phyloP scores from a whole-genome alignment of 2,329 filamentous ascomycete genomes.

The Penicillium sp. region DNA sequence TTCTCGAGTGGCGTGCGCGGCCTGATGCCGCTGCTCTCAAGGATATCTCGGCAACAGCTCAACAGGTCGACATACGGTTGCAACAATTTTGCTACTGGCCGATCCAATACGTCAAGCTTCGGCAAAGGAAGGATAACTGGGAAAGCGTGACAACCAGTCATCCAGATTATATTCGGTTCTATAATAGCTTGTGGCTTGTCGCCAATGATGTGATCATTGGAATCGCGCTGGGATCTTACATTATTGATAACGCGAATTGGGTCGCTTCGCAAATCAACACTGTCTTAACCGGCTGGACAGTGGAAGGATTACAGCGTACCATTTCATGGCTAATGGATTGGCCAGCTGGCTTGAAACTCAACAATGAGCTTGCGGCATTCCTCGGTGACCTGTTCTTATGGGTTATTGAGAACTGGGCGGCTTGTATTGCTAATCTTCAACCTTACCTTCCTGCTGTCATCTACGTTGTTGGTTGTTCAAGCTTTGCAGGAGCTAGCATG shows the following conservation, averaged over 20 bases:
- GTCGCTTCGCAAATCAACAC: constrained; percentile 77
- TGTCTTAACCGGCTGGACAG: constrained; percentile 76
- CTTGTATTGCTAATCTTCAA: constrained; percentile 72
- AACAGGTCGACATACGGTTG: constrained; percentile 93
- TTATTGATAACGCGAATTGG: constrained; percentile 88
- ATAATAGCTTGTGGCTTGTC: constrained; percentile 97
- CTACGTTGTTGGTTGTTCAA: constrained; percentile 89
- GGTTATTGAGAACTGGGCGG: constrained; percentile 99
- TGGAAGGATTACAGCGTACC: constrained; percentile 81
- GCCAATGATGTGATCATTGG: constrained; percentile 99
- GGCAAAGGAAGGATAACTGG: constrained; percentile 89
- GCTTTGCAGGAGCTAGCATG: constrained; percentile 95
- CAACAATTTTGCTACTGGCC: constrained; percentile 99
- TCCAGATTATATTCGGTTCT: constrained; percentile 97
- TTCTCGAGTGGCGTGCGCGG: constrained; percentile 81
- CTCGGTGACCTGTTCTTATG: constrained; percentile 93
- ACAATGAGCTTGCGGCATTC: constrained; percentile 89
- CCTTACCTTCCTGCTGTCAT: constrained; percentile 83
- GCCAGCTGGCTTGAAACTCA: constrained; percentile 92
- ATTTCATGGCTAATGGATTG: constrained; percentile 96
- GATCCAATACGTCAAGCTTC: constrained; percentile 87
- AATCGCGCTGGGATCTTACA: constrained; percentile 92
- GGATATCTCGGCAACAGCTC: constrained; percentile 92
- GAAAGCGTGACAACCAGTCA: constrained; percentile 93
- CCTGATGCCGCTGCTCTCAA: constrained; percentile 82